These are phyloP conservation scores for Platanthera zijinensis DNA, from an alignment of 106 monocot genomes.

Conservation along the genomic window DNA sequence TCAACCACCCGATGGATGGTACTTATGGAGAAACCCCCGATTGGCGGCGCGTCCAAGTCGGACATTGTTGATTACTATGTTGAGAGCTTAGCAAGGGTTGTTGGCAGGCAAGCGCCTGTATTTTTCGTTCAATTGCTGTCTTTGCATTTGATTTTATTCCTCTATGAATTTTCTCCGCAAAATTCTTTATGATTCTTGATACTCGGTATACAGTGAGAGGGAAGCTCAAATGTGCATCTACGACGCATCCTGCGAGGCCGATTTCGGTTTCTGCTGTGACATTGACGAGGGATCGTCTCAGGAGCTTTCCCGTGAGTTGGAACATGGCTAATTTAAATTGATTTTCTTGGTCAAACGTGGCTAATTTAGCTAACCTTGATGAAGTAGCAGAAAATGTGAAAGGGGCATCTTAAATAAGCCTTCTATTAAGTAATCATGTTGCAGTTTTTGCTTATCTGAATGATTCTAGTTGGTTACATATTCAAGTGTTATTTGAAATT, in stretches of 20 bases:
- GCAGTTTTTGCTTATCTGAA: neutral
- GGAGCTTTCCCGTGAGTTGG: constrained; percentile 49
- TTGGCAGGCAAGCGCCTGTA: constrained; percentile 37
- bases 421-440: neutral
- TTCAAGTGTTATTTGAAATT: neutral
- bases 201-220: constrained; percentile 43
- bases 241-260: constrained; percentile 43
- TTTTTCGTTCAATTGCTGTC: neutral
- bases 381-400: neutral
- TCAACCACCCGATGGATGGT: constrained; percentile 40
- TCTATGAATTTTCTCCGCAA: neutral
- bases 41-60: constrained; percentile 23
- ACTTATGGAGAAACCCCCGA: constrained; percentile 33
- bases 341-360: neutral
- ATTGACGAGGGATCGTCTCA: constrained; percentile 51
- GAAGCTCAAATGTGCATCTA: constrained; percentile 83
- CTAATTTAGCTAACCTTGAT: neutral
- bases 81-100: constrained; percentile 43
- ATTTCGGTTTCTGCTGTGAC: constrained; percentile 64
- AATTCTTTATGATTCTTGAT: neutral
- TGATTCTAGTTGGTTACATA: neutral
- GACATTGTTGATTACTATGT: constrained; percentile 69
- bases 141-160: neutral
- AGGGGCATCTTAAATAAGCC: neutral
- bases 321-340: neutral